Percentiles rank a stretch among this genome's conserved stretches.
Evolutionary conservation across 1,284 basidiomycete genomes (phyloP).

Genomic region (Trichosporon sp.): DNA sequence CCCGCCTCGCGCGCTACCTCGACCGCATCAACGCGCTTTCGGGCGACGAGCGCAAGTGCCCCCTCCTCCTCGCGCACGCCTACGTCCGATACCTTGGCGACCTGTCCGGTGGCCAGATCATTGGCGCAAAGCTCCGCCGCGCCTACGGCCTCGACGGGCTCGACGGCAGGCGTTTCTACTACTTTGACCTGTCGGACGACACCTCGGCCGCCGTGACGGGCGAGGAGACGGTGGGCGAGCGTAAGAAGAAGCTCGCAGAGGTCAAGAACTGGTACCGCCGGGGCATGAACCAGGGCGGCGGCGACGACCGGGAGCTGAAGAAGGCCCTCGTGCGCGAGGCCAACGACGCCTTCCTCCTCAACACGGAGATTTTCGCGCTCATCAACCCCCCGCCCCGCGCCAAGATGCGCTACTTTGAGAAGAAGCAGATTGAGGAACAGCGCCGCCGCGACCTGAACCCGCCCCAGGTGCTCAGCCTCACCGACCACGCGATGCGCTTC

Average conservation of each 20-base stretch:
- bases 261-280: slow-evolving; percentile 76
- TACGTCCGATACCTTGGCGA: slow-evolving; percentile 87
- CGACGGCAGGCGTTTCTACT: slow-evolving; percentile 69
- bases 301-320: slow-evolving; percentile 62
- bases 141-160: slow-evolving; percentile 65
- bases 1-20: slow-evolving; percentile 63
- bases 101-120: slow-evolving; percentile 76
- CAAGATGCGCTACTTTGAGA: slow-evolving; percentile 37
- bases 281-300: slow-evolving; percentile 69
- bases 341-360: slow-evolving; percentile 68
- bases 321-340: slow-evolving; percentile 68
- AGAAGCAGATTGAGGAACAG: slow-evolving; percentile 25
- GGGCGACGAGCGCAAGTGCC: slow-evolving; percentile 60
- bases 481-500: background rate
- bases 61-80: slow-evolving; percentile 71
- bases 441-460: slow-evolving; percentile 24
- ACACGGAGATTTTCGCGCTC: slow-evolving; percentile 66
- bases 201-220: slow-evolving; percentile 51
- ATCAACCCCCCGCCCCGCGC: slow-evolving; percentile 48
- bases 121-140: slow-evolving; percentile 66
- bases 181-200: slow-evolving; percentile 64
- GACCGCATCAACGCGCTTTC: slow-evolving; percentile 59
- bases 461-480: slow-evolving; percentile 1
- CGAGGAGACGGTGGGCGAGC: slow-evolving; percentile 57
- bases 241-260: slow-evolving; percentile 61